Evolutionary conservation across 805 yeast species (phyloP), one percentile per base, ranked within the genome.

Genomic region (Wickerhamomyces chambardii): DNA sequence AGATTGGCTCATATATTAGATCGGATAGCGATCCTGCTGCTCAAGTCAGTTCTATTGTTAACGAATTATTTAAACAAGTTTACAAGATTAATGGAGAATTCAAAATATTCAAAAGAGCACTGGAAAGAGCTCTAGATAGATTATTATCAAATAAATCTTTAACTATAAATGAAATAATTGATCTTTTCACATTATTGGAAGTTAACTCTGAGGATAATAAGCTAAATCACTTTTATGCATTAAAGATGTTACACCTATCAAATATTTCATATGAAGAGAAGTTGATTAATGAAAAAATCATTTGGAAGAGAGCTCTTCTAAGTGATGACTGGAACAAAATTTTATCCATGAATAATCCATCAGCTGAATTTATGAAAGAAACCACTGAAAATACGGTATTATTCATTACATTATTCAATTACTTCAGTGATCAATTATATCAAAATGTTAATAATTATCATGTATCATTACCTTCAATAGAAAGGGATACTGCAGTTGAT

Each of bases 301-400:
- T 78, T 0, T 82, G 89, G 86, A 64, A 72, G 43, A 61, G 87
- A 41, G 61, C 80, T 31, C 55, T 83, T 17, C 56, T 61, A 32
- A 54, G 45, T 41, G 82, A 79, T 42, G 64, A 73, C 42, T 75
- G 84, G 80, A 40, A 50, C 6, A 48, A 53, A 15, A 53, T 73
- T 12, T 50, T 55, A 6, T 39, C 53, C 25, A 48, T 59, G 6
- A 56, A 63, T 36, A 56, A 53, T 33, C 58, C 64, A 34, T 53
- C 67, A 2, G 72, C 66, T 33, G 71, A 67, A 28, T 60, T 48
- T 36, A 52, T 61, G 27, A 63, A 62, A 46, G 51, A 55, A 17
- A 58, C 54, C 34, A 51, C 69, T 4, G 62, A 56, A 30, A 58
- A 61, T 15, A 68, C 78, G 2, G 46, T 60, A 0, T 50, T 75